Base-by-base conservation (phyloP, 768 basidiomycete genomes). In the Calocybe cyanea region DNA sequence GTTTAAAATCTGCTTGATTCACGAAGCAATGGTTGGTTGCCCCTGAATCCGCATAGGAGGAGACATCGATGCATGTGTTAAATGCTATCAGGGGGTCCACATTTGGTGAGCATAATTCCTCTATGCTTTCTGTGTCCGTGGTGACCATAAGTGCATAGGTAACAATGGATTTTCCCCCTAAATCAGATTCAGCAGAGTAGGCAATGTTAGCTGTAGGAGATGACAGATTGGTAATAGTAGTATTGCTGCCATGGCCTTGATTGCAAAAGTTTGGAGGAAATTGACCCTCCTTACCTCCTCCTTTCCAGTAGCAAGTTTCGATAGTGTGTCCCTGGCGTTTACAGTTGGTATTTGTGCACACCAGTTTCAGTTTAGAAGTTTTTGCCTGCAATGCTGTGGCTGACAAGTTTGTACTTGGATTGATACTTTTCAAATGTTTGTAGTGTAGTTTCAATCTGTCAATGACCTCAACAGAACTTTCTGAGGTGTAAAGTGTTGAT, bases 271-370 rank as follows among this genome's bases (percentile, higher is more conserved):
- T 31, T 5, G 44, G 33, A 1, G 49, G 45, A 34, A 46, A 51
- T 23, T 46, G 40, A n/a, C 49, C 49, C 18, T 43, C 49, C 23
- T 51, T 51, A 19, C 49, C 34, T 35, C 43, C 49, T 4, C 45
- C 49, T 18, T 34, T 40, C 39, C 40, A 46, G 30, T 46, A 51
- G 24, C 49, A 51, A 15, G 46, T 33, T 1, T 41, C 40, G 19
- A 51, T 28, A 6, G 25, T 28, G 11, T 28, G 25, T 28, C 25
- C 25, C 11, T 5, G 5, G 25, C 11, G 25, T 37, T 1, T 31
- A 34, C 15, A 46, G 45, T 5, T 45, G 40, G 6, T 15, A 25
- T 24, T 41, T 30, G 10, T n/a, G 24, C 17, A n/a, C 5, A 25
- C 7, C 28, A 7, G 24, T 13, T 13, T 19, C 18, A n/a, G 18